These are phyloP conservation scores for Penicillium sp. DNA, from an alignment of 2,329 filamentous ascomycete genomes.

Conservation along the genomic window DNA sequence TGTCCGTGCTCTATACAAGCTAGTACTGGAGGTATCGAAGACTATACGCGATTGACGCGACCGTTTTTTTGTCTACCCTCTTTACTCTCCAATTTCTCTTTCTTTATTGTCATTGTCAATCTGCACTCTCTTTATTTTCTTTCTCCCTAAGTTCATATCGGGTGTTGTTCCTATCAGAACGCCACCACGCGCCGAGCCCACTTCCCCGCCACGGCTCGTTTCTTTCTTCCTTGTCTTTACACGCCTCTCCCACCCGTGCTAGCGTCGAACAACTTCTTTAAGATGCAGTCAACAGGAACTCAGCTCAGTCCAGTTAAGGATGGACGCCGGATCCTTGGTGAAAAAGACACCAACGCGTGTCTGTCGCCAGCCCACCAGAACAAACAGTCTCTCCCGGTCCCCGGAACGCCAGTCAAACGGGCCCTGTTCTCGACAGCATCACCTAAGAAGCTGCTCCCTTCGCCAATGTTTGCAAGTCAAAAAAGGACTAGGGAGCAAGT, in stretches of 20 bases:
- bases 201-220: slow-evolving; percentile 9
- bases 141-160: neutral
- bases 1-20: slow-evolving; percentile 30
- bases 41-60: slow-evolving; percentile 30
- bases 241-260: slow-evolving; percentile 1
- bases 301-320: slow-evolving; percentile 37
- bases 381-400: slow-evolving; percentile 19
- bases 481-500: slow-evolving; percentile 44
- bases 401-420: slow-evolving; percentile 31
- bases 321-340: slow-evolving; percentile 41
- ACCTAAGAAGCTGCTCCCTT: slow-evolving; percentile 33
- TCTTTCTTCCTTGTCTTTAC: slow-evolving; percentile 1
- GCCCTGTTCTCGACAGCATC: slow-evolving; percentile 25
- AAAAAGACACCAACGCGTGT: slow-evolving; percentile 44
- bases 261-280: slow-evolving; percentile 5
- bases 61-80: slow-evolving; percentile 12
- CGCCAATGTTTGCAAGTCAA: slow-evolving; percentile 38
- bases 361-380: slow-evolving; percentile 31
- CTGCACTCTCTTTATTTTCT: neutral
- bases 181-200: slow-evolving; percentile 6
- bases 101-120: neutral
- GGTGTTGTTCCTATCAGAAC: neutral
- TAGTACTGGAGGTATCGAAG: slow-evolving; percentile 18
- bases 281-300: slow-evolving; percentile 24
- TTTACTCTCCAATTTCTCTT: neutral